These are phyloP conservation scores for Hymenoscyphus salicellus DNA, from an alignment of 2,329 filamentous ascomycete species.

Conservation along the genomic window DNA sequence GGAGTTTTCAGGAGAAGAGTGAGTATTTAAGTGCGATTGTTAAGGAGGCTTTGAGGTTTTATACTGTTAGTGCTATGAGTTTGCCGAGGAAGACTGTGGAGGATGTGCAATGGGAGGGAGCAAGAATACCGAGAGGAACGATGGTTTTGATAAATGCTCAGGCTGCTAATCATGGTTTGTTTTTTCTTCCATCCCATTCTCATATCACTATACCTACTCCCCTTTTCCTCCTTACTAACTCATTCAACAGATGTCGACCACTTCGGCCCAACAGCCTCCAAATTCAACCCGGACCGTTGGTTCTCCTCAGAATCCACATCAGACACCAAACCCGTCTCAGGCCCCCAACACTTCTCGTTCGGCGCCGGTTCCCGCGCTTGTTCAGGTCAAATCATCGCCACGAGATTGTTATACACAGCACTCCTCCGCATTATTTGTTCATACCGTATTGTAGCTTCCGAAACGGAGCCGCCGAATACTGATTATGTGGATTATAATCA, in stretches of 20 bases:
- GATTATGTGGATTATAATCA: conserved; percentile 62
- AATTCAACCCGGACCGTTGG: conserved; percentile 51
- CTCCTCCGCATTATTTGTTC: conserved; percentile 48
- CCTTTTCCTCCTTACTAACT: background rate
- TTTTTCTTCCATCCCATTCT: background rate
- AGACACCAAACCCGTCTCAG: conserved; percentile 32
- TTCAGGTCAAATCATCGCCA: conserved; percentile 50
- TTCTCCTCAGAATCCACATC: conserved; percentile 35
- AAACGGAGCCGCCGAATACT: conserved; percentile 53
- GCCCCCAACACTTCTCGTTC: conserved; percentile 47
- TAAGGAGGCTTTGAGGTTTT: conserved; percentile 52
- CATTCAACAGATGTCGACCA: conserved; percentile 44
- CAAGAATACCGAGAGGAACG: conserved; percentile 49
- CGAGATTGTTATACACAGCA: conserved; percentile 48
- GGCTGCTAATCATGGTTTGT: conserved; percentile 50
- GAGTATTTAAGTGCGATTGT: conserved; percentile 49
- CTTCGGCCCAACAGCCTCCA: conserved; percentile 45
- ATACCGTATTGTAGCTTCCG: conserved; percentile 49
- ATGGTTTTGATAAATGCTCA: conserved; percentile 56
- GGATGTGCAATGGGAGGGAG: conserved; percentile 50
- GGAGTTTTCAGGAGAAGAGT: conserved; percentile 44
- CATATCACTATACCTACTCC: no score
- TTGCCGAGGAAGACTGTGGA: conserved; percentile 50
- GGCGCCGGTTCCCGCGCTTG: conserved; percentile 52
- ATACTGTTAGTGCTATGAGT: conserved; percentile 53